Conservation (phyloP, 257 asterid species). For the Scutellaria minor region DNA sequence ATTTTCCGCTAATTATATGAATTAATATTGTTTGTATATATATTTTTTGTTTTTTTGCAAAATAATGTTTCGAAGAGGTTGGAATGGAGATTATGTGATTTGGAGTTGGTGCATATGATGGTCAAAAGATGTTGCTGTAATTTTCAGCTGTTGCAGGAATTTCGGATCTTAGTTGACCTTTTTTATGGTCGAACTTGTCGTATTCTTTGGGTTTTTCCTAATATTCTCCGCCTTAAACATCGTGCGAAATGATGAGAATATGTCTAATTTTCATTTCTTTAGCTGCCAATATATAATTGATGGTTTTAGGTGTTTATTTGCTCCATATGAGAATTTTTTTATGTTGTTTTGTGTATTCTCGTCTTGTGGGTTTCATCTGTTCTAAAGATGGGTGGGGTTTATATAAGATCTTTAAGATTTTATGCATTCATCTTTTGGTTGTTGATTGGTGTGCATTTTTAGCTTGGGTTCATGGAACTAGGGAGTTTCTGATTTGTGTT, state of each 20-base stretch:
- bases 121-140: constrained; percentile 2
- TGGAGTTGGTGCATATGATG: constrained; percentile 29
- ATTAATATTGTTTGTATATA: constrained; percentile 21
- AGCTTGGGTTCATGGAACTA: constrained; percentile 19
- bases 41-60: not conserved
- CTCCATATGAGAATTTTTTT: not conserved
- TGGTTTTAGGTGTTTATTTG: constrained; percentile 17
- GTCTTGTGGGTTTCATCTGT: constrained; percentile 21
- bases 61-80: constrained; percentile 14
- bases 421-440: constrained; percentile 8
- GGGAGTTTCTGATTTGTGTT: constrained; percentile 8
- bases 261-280: not conserved
- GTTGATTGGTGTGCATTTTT: constrained; percentile 5
- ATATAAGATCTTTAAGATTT: constrained; percentile 10
- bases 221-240: constrained; percentile 1
- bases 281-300: not conserved
- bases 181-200: constrained; percentile 29
- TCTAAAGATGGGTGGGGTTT: not conserved
- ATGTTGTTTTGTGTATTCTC: not conserved
- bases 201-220: constrained; percentile 36
- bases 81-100: constrained; percentile 32
- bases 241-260: constrained; percentile 4
- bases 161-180: constrained; percentile 53
- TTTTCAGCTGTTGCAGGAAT: constrained; percentile 39
- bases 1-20: not conserved